Percentiles rank a stretch among this genome's conserved stretches.
These are phyloP conservation scores for Aspergillus novofumigatus DNA, from an alignment of 2,329 filamentous ascomycete genomes.

Conservation along the genomic window DNA sequence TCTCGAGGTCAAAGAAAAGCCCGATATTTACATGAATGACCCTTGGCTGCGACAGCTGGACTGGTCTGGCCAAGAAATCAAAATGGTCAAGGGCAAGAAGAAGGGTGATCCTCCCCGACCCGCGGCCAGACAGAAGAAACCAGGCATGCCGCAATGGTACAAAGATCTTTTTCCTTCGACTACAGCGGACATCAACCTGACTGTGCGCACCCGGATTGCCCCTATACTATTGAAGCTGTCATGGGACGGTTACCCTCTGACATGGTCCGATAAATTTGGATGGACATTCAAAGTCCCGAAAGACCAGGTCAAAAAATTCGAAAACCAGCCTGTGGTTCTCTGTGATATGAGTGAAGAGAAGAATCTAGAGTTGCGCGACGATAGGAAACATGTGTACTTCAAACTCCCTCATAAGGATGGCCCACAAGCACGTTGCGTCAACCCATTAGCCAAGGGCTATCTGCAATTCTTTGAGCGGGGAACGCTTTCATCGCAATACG, in stretches of 20 bases:
- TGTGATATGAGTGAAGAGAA: slow-evolving; percentile 76
- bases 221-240: slow-evolving; percentile 76
- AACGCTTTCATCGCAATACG: slow-evolving; percentile 77
- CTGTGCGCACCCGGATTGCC: slow-evolving; percentile 81
- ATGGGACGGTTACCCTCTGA: slow-evolving; percentile 84
- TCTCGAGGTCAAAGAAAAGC: slow-evolving; percentile 65
- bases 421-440: slow-evolving; percentile 75
- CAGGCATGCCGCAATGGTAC: slow-evolving; percentile 94
- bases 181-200: slow-evolving; percentile 64
- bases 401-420: slow-evolving; percentile 97
- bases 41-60: slow-evolving; percentile 92
- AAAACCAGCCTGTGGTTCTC: slow-evolving; percentile 64
- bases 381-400: slow-evolving; percentile 67
- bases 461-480: slow-evolving; percentile 87
- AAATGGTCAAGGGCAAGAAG: slow-evolving; percentile 86
- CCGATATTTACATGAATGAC: slow-evolving; percentile 68
- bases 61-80: slow-evolving; percentile 90
- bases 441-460: slow-evolving; percentile 87
- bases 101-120: slow-evolving; percentile 75
- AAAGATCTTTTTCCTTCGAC: slow-evolving; percentile 77
- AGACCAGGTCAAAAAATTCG: slow-evolving; percentile 61
- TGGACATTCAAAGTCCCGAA: slow-evolving; percentile 83
- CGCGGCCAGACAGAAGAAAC: slow-evolving; percentile 81
- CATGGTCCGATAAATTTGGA: slow-evolving; percentile 90
- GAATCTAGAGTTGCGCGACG: slow-evolving; percentile 61